Conservation (phyloP, 352 stramenopile genomes). For the Pythium biforme region DNA sequence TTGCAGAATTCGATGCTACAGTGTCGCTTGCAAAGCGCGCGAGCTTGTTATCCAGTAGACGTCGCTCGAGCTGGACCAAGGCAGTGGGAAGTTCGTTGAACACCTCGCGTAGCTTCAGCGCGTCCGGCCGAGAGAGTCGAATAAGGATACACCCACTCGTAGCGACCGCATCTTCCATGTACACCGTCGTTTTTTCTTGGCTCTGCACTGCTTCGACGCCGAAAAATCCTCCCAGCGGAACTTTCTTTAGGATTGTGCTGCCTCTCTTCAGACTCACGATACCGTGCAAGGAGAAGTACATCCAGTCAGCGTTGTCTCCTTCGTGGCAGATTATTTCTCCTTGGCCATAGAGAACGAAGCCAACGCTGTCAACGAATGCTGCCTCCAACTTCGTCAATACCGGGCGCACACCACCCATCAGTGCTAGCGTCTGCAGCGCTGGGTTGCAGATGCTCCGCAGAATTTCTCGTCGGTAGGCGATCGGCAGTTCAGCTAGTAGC, state of each 20-base stretch:
- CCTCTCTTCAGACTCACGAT: constrained; percentile 7
- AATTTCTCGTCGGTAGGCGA: constrained; percentile 38
- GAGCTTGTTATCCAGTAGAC: constrained; percentile 26
- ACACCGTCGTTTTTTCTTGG: constrained; percentile 19
- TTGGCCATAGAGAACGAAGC: constrained; percentile 45
- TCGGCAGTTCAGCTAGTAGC: constrained; percentile 35
- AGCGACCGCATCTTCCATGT: constrained; percentile 29
- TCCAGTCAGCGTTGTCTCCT: constrained; percentile 31
- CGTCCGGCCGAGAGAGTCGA: constrained; percentile 6
- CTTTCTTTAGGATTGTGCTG: constrained; percentile 8
- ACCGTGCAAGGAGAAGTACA: constrained; percentile 38
- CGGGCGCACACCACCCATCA: constrained; percentile 30
- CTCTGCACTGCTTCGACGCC: constrained; percentile 28
- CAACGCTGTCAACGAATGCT: constrained; percentile 37
- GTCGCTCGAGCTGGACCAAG: constrained; percentile 19
- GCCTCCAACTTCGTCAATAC: constrained; percentile 34
- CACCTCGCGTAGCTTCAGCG: constrained; percentile 8
- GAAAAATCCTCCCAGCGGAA: constrained; percentile 39
- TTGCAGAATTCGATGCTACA: background rate
- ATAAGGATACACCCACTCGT: constrained; percentile 35
- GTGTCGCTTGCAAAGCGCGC: constrained; percentile 22
- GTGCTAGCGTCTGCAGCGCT: constrained; percentile 36
- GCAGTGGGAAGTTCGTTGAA: constrained; percentile 13
- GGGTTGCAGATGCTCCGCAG: constrained; percentile 39
- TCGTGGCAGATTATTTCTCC: constrained; percentile 39